These are phyloP conservation scores for Colletotrichum liriopes DNA, from an alignment of 2,329 filamentous ascomycete genomes.

Conservation along the genomic window DNA sequence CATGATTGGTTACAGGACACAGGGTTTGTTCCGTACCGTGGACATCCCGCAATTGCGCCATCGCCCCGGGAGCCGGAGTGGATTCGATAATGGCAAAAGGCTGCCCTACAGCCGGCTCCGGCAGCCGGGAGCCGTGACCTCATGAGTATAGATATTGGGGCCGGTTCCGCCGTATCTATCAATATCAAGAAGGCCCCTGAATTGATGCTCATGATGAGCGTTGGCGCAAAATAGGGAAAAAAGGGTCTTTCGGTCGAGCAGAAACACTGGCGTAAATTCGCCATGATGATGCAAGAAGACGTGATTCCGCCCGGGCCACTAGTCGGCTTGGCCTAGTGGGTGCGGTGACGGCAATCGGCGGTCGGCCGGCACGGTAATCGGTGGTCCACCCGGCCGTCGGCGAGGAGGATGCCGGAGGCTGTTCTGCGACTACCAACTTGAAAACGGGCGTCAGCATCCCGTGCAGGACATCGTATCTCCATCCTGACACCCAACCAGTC, in stretches of 20 bases:
- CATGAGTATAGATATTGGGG: slow-evolving; percentile 28
- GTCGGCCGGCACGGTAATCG: slow-evolving; percentile 40
- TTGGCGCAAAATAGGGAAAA: not conserved
- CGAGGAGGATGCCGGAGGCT: slow-evolving; percentile 9
- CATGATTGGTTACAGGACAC: slow-evolving; percentile 54
- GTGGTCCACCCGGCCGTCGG: slow-evolving; percentile 34
- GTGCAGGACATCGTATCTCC: slow-evolving; percentile 17
- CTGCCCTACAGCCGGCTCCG: slow-evolving; percentile 30
- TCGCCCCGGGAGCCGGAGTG: slow-evolving; percentile 42
- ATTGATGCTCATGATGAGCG: slow-evolving; percentile 3
- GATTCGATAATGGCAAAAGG: slow-evolving; percentile 16
- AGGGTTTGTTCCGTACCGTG: slow-evolving; percentile 40
- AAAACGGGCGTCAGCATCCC: slow-evolving; percentile 7
- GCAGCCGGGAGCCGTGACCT: slow-evolving; percentile 36
- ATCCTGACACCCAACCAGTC: slow-evolving; percentile 14
- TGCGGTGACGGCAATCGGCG: slow-evolving; percentile 33
- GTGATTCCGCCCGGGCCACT: slow-evolving; percentile 39
- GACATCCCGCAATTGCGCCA: slow-evolving; percentile 44
- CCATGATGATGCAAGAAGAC: slow-evolving; percentile 41
- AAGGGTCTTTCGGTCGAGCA: slow-evolving; percentile 1
- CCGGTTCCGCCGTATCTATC: slow-evolving; percentile 15
- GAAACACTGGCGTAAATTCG: slow-evolving; percentile 28
- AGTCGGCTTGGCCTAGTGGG: slow-evolving; percentile 33
- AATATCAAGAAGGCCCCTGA: not conserved
- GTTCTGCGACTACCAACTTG: slow-evolving; percentile 9